phyloP scores from a whole-genome alignment of 805 yeast species.

The Candida pini region DNA sequence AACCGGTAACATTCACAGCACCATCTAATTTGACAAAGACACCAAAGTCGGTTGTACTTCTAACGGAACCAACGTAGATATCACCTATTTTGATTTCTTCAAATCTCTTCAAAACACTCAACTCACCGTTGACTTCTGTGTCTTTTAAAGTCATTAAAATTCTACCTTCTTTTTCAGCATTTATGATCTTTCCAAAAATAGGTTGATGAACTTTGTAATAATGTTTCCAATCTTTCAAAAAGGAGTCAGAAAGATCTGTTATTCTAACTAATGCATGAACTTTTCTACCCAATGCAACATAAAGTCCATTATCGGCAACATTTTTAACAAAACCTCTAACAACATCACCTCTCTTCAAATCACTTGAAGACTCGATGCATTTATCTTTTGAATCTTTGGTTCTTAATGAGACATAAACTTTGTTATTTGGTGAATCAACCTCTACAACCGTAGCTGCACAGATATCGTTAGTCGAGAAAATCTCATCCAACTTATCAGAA shows the following conservation, averaged over 20 bases:
- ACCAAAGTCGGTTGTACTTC: conserved; percentile 80
- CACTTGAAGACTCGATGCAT: conserved; percentile 40
- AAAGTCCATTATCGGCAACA: conserved; percentile 70
- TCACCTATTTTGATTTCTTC: conserved; percentile 68
- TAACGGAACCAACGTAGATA: conserved; percentile 70
- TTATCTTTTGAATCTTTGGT: conserved; percentile 46
- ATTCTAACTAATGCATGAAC: conserved; percentile 77
- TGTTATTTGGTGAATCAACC: conserved; percentile 42
- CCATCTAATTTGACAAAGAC: conserved; percentile 80
- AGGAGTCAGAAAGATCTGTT: conserved; percentile 75
- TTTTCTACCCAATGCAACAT: conserved; percentile 66
- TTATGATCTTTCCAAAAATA: conserved; percentile 67
- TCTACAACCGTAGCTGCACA: conserved; percentile 51
- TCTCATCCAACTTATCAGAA: conserved; percentile 43
- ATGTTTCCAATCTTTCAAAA: conserved; percentile 83
- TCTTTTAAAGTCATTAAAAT: conserved; percentile 76
- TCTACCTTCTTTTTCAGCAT: conserved; percentile 55
- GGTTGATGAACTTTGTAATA: conserved; percentile 64
- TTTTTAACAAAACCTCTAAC: conserved; percentile 78
- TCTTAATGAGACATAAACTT: conserved; percentile 61
- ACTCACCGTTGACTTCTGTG: conserved; percentile 69
- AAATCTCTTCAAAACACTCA: conserved; percentile 51
- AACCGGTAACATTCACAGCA: conserved; percentile 70
- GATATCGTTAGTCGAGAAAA: conserved; percentile 45
- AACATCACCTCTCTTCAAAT: conserved; percentile 62